phyloP scores from a whole-genome alignment of 345 rosid genomes.

The Melaleuca quinquenervia region DNA sequence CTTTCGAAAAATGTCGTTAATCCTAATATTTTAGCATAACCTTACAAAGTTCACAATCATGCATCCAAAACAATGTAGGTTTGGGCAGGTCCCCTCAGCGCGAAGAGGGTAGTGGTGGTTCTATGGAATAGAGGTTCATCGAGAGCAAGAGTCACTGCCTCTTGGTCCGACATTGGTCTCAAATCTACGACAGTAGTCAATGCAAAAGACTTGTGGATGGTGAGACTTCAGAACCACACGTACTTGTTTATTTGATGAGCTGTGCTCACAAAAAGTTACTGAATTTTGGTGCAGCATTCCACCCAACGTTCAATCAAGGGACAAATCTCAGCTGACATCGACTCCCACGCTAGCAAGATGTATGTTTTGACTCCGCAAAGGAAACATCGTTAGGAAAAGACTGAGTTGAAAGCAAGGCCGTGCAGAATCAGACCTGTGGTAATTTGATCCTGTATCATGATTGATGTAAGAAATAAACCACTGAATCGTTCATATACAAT shows the following conservation, averaged over 20 bases:
- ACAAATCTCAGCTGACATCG: constrained; percentile 22
- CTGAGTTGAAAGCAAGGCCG: not conserved
- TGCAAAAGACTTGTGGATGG: constrained; percentile 79
- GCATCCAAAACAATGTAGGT: constrained; percentile 15
- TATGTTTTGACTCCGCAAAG: constrained; percentile 20
- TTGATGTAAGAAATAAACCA: not conserved
- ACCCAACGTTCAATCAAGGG: constrained; percentile 5
- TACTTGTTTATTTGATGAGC: not conserved
- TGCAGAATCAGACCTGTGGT: not conserved
- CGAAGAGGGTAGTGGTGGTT: constrained; percentile 35
- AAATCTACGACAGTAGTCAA: constrained; percentile 19
- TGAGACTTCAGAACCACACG: constrained; percentile 7
- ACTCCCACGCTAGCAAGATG: constrained; percentile 45
- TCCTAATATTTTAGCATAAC: not conserved
- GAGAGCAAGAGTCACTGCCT: constrained; percentile 40
- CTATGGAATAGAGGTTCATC: constrained; percentile 66
- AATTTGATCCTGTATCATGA: not conserved
- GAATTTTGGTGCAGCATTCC: constrained; percentile 20
- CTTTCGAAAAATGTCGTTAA: not conserved
- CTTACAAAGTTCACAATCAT: not conserved
- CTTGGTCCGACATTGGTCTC: constrained; percentile 63
- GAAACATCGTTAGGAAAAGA: not conserved
- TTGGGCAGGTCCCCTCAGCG: constrained; percentile 46
- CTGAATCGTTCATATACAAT: not conserved
- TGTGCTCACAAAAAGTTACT: not conserved